A percentile compares a stretch with the other conserved stretches of the same genome.
phyloP scores from a whole-genome alignment of 2,329 filamentous ascomycete genomes.

The Ilyonectria destructans region DNA sequence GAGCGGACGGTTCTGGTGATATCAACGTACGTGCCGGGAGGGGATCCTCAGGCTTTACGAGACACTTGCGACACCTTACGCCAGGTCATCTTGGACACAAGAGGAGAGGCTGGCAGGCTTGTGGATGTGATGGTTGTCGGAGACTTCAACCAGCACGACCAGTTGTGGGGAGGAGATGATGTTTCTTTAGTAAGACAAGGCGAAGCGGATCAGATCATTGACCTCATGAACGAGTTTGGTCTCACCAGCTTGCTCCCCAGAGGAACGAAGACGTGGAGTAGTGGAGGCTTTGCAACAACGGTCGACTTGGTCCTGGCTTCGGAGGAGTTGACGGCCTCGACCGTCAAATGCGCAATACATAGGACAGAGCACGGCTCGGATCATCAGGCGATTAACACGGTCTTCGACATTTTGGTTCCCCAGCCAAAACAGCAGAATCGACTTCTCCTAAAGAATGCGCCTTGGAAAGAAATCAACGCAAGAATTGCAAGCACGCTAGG shows the following conservation, averaged over 20 bases:
- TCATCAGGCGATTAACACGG: slow-evolving; percentile 43
- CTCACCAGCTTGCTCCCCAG: slow-evolving; percentile 50
- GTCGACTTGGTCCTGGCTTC: slow-evolving; percentile 47
- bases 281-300: slow-evolving; percentile 40
- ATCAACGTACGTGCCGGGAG: too few species aligned
- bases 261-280: slow-evolving; percentile 54
- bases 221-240: too few species aligned
- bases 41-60: too few species aligned
- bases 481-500: slow-evolving; percentile 20
- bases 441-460: slow-evolving; percentile 24
- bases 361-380: not conserved
- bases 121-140: too few species aligned
- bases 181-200: too few species aligned
- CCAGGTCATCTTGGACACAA: too few species aligned
- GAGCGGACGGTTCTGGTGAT: too few species aligned
- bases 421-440: not conserved
- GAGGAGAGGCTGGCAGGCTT: too few species aligned
- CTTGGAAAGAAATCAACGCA: slow-evolving; percentile 31
- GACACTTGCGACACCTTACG: too few species aligned
- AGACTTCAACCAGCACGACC: too few species aligned
- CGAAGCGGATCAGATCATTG: too few species aligned
- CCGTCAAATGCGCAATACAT: slow-evolving; percentile 16
- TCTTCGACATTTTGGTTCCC: not conserved
- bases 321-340: slow-evolving; percentile 34
- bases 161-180: too few species aligned